Conservation (phyloP, 1,284 basidiomycete genomes). For the Cutaneotrichosporon arboriforme region DNA sequence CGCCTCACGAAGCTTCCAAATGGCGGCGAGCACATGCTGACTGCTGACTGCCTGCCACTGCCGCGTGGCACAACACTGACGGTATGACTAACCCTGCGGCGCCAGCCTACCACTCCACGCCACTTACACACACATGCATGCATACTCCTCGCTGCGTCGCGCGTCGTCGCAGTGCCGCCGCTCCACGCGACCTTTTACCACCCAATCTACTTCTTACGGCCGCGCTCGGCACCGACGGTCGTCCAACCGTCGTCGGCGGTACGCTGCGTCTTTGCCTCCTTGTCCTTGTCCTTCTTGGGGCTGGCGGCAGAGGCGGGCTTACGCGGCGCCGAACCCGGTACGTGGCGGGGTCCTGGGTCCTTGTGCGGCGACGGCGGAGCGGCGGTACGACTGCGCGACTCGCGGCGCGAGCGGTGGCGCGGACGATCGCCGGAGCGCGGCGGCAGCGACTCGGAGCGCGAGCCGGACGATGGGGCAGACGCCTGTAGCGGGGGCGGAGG, state of each 20-base stretch:
- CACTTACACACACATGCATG: no score
- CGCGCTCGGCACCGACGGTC: conserved; percentile 4
- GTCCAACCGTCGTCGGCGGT: conserved; percentile 8
- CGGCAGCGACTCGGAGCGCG: background rate
- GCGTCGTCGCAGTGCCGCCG: no score
- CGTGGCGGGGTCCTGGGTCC: conserved; percentile 3
- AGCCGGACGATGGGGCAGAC: background rate
- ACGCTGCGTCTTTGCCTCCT: background rate
- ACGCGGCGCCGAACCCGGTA: conserved; percentile 7
- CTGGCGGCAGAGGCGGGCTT: background rate
- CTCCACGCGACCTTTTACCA: no score
- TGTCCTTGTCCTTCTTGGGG: background rate
- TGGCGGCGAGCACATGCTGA: no score
- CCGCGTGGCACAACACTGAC: no score
- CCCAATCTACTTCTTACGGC: conserved; percentile 7
- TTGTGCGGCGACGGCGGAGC: background rate
- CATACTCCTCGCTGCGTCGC: no score
- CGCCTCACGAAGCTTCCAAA: no score
- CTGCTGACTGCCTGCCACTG: no score
- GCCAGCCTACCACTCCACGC: no score
- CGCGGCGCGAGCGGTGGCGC: background rate
- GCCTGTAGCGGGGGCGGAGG: background rate
- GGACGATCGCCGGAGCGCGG: background rate
- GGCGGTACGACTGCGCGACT: background rate
- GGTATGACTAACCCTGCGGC: no score